Conservation (phyloP, 31 red algal species). For the Asparagopsis taxiformis region DNA sequence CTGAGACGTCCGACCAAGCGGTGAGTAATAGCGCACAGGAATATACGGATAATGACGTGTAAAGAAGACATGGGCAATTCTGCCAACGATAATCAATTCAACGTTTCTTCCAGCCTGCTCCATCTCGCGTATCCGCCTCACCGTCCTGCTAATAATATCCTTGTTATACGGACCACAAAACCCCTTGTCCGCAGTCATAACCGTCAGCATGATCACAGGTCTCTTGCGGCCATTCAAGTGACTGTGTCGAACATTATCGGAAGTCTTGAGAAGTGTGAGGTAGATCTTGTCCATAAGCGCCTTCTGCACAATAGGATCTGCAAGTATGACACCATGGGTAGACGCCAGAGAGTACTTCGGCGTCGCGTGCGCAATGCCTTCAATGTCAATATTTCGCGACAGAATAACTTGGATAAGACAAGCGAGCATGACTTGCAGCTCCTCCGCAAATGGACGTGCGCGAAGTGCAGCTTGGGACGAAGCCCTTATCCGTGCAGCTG, state of each 20-base stretch:
- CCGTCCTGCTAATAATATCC: conserved; percentile 36
- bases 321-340: conserved; percentile 7
- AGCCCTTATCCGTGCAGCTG: conserved; percentile 68
- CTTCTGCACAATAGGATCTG: conserved; percentile 53
- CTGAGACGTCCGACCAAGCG: conserved; percentile 22
- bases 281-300: conserved; percentile 48
- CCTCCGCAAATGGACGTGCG: conserved; percentile 69
- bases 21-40: conserved; percentile 46
- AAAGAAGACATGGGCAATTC: conserved; percentile 45
- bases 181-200: conserved; percentile 60
- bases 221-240: not conserved
- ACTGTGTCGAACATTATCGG: conserved; percentile 1
- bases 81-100: conserved; percentile 44
- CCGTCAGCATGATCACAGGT: conserved; percentile 29
- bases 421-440: conserved; percentile 48
- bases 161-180: conserved; percentile 78
- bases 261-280: conserved; percentile 15
- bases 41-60: conserved; percentile 31
- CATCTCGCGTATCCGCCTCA: conserved; percentile 40
- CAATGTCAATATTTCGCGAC: conserved; percentile 35
- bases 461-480: conserved; percentile 54
- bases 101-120: conserved; percentile 13
- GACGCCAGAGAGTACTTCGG: conserved; percentile 19
- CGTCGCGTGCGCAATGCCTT: conserved; percentile 39
- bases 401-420: conserved; percentile 28